A percentile compares a stretch with the other conserved stretches of the same genome.
These are phyloP conservation scores for Hordeum marinum DNA, from an alignment of 176 grass and related monocot species.

Conservation along the genomic window DNA sequence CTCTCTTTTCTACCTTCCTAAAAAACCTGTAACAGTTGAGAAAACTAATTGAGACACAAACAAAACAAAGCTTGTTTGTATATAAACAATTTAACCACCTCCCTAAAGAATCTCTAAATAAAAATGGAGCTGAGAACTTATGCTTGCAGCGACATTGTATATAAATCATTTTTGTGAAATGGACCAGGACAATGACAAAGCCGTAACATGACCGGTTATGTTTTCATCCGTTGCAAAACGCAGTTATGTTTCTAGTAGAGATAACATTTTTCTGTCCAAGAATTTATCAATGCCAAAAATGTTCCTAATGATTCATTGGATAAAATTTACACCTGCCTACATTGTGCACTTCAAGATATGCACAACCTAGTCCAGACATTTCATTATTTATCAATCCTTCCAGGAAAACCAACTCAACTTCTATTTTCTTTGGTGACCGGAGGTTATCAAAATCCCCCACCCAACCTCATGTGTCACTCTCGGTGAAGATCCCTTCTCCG, in stretches of 20 bases:
- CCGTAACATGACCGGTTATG: neutral
- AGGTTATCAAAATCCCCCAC: too few relatives aligned
- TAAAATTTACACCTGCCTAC: neutral
- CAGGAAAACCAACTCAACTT: neutral
- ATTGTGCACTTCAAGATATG: neutral
- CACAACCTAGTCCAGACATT: neutral
- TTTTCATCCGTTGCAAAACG: neutral
- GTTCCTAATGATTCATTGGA: neutral
- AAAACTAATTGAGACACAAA: neutral
- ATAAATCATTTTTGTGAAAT: neutral
- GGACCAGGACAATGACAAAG: neutral
- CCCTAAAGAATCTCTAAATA: neutral
- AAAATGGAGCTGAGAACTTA: neutral
- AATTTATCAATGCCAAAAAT: neutral
- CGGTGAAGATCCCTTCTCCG: too few relatives aligned
- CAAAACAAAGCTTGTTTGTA: neutral
- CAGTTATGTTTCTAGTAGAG: neutral
- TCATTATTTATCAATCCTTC: neutral
- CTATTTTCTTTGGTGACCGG: neutral
- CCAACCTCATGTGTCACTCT: too few relatives aligned
- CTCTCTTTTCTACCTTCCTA: neutral
- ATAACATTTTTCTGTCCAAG: neutral
- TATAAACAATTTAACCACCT: neutral
- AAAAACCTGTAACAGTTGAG: neutral
- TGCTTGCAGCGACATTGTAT: neutral